Evolutionary conservation across 2,329 filamentous ascomycete genomes (phyloP), one percentile per base, ranked within the genome.

Genomic region (Alternaria gaisen): DNA sequence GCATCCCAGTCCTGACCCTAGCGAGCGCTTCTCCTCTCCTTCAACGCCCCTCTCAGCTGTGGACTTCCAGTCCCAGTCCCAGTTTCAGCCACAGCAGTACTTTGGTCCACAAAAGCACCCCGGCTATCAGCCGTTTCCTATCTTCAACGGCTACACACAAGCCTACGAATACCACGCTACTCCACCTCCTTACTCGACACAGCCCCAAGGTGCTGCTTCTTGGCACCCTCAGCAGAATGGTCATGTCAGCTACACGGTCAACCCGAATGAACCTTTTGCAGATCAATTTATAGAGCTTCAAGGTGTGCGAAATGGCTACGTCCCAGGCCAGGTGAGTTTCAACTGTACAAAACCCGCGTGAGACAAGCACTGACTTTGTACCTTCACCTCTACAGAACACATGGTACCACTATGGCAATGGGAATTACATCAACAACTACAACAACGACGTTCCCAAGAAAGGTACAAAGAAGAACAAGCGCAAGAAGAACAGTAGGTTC

Each of bases 1-100:
- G 30, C 46, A 50, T 50, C 46, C 46, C 32, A 50, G 46, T 18
- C 46, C 46, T 5, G 30, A 32, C 1, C 14, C 30, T 20, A 50
- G 32, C 46, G 32, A 50, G 32, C 30, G 32, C 46, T 34, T 50
- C 32, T 50, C 46, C n/a, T 50, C 46, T 10, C 46, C 46, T 38
- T 22, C 32, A 11, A 14, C 46, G 32, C 32, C 46, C 2, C 46
- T 24, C 9, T 36, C 32, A n/a, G 46, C 14, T 5, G 10, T 50
- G 3, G 36, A 38, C 20, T 34, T 22, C 11, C 46, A 50, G 3
- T 16, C 30, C 5, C 30, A 48, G 8, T 48, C 10, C 4, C 38
- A 41, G 12, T 18, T 30, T 0, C 46, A 36, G 32, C 14, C 46
- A 18, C 28, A 26, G 36, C 18, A 54, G 9, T 43, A 1, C 48